A percentile compares a stretch with the other conserved stretches of the same genome.
phyloP scores from a whole-genome alignment of 106 monocot species.

The Posidonia australis region DNA sequence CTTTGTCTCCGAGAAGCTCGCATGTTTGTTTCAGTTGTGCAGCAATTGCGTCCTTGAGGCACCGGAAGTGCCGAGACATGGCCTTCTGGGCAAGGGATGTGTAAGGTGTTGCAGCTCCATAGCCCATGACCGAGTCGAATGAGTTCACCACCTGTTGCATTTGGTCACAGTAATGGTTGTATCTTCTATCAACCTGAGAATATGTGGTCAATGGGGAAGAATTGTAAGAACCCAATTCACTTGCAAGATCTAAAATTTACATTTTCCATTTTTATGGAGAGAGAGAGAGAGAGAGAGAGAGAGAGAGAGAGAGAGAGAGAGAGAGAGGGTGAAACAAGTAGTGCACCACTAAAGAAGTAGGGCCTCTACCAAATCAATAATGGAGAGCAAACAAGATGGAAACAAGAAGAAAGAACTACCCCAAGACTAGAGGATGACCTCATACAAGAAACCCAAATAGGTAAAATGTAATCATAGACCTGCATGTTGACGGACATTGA shows the following conservation, averaged over 20 bases:
- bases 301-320: slow-evolving; percentile 11
- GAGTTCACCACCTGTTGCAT: slow-evolving; percentile 99
- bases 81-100: slow-evolving; percentile 89
- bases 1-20: slow-evolving; percentile 81
- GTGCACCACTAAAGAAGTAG: too few relatives aligned
- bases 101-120: slow-evolving; percentile 86
- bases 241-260: neutral
- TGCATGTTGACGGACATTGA: neutral
- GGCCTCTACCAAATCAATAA: too few relatives aligned
- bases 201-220: neutral
- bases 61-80: slow-evolving; percentile 94
- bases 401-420: too few relatives aligned
- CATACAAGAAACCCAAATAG: too few relatives aligned
- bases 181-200: slow-evolving; percentile 80
- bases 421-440: too few relatives aligned
- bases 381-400: too few relatives aligned
- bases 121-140: slow-evolving; percentile 89
- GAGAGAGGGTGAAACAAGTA: too few relatives aligned
- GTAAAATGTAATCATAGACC: neutral
- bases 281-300: slow-evolving; percentile 15
- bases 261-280: neutral
- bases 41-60: slow-evolving; percentile 75
- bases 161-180: slow-evolving; percentile 93
- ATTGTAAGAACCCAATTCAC: neutral
- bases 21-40: slow-evolving; percentile 59